Percentiles rank a stretch among this genome's conserved stretches.
Conservation (phyloP, 2,329 filamentous ascomycete species). For the Iodosphaeria phyllophila region DNA sequence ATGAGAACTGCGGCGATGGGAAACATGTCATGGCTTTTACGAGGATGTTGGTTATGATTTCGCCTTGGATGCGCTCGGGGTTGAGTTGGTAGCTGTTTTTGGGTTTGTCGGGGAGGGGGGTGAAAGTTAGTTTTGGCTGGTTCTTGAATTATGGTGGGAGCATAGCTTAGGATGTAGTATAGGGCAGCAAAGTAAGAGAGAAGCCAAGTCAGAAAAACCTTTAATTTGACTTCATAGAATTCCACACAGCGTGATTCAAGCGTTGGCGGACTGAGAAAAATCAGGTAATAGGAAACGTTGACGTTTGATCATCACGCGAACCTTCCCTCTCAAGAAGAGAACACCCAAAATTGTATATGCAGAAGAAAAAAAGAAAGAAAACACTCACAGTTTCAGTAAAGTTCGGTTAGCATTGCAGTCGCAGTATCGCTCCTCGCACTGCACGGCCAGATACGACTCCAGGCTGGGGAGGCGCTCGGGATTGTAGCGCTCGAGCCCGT, state of each 20-base stretch:
- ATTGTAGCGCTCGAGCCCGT: constrained; percentile 95
- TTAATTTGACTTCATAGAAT: constrained; percentile 50
- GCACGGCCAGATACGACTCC: constrained; percentile 83
- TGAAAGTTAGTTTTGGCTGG: too few species aligned
- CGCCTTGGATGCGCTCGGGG: constrained; percentile 90
- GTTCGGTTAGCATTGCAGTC: constrained; percentile 96
- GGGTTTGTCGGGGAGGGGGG: neutral
- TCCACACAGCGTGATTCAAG: constrained; percentile 33
- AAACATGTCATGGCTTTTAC: constrained; percentile 97
- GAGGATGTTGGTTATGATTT: constrained; percentile 96
- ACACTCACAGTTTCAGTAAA: constrained; percentile 83
- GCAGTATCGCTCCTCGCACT: constrained; percentile 88
- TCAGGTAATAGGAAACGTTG: constrained; percentile 99
- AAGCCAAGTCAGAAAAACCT: constrained; percentile 50
- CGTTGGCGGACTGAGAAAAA: constrained; percentile 30
- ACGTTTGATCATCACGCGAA: constrained; percentile 24
- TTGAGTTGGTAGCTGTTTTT: constrained; percentile 87
- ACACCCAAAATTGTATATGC: constrained; percentile 7
- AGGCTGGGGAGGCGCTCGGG: constrained; percentile 87
- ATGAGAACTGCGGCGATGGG: constrained; percentile 85
- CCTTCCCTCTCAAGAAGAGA: too few species aligned
- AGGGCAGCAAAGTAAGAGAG: neutral
- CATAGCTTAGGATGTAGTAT: too few species aligned
- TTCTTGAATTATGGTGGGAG: too few species aligned
- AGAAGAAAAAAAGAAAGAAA: constrained; percentile 5